Evolutionary conservation across 139 green algal species (phyloP), one percentile per base, ranked within the genome.

Genomic region (Auxenochlorella protothecoides): DNA sequence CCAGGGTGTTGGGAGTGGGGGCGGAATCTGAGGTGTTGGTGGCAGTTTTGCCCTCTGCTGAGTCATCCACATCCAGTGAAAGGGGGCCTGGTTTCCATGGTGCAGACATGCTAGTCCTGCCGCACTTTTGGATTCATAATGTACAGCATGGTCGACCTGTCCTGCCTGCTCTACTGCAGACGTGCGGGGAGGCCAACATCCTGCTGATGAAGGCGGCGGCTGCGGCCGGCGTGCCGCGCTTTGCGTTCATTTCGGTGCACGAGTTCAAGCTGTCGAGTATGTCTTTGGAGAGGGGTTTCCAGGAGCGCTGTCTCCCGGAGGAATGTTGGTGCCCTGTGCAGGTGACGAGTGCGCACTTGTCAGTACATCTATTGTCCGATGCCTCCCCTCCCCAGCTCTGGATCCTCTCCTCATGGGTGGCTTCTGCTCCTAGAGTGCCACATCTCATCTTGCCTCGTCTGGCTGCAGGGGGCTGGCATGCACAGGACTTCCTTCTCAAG

Each of bases 161-260:
- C 53, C 54, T 13, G 14, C 55, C 13, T 72, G 55, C 7, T 51
- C 68, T 74, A 53, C 5, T 62, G 53, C 81, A 90, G 82, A 74
- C 93, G 27, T 94, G 90, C 63, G 92, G 92, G 13, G 78, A 85
- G 53, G 84, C 89, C 3, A 97, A 96, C 73, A 85, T 93, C 53
- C 59, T 66, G 10, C 71, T 85, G 3, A 89, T 97, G n/a, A 80
- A 90, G 54, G 83, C 85, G n/a, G 85, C 87, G 4, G 78, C 79
- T 5, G 79, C 74, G 6, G 86, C 86, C 2, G 86, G 84, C 4
- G 86, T 97, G 5, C 72, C 83, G 0, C 78, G 92, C 14, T 91
- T 91, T 74, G 88, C 86, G 3, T 96, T 92, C 79, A 86, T 97
- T 11, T 93, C 87, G 5, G 90, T 89, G 4, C 80, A 92, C 69